phyloP scores from a whole-genome alignment of 192 early-diverging fungal genomes.

The Coemansia sp. region DNA sequence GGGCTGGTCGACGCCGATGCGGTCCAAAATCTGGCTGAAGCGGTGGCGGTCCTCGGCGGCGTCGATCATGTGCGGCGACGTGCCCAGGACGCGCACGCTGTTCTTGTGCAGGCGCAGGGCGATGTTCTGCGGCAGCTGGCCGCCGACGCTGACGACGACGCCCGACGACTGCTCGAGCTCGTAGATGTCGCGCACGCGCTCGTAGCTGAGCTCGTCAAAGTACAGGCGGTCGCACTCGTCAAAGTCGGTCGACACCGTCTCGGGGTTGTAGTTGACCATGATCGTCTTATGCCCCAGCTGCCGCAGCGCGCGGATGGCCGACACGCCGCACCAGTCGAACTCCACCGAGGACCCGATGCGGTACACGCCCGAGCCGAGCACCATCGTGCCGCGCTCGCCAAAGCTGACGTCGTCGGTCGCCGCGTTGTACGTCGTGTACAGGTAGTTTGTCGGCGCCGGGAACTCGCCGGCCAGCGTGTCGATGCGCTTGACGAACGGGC shows the following conservation, averaged over 20 bases:
- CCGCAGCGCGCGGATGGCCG: constrained; percentile 82
- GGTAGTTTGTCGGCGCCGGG: constrained; percentile 94
- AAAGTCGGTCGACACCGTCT: constrained; percentile 98
- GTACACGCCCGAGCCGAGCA: constrained; percentile 97
- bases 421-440: constrained; percentile 99
- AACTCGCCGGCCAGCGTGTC: constrained; percentile 97
- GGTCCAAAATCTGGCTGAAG: constrained; percentile 90
- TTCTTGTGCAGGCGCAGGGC: constrained; percentile 79
- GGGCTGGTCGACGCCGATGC: constrained; percentile 95
- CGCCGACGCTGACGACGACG: constrained; percentile 90
- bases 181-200: constrained; percentile 96
- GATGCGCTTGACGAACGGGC: constrained; percentile 92
- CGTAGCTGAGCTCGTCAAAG: constrained; percentile 94
- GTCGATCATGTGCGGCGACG: constrained; percentile 89
- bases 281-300: constrained; percentile 81
- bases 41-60: constrained; percentile 94
- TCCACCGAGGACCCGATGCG: constrained; percentile 97
- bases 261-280: constrained; percentile 99
- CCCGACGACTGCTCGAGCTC: constrained; percentile 84
- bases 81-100: constrained; percentile 88
- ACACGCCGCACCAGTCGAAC: constrained; percentile 93
- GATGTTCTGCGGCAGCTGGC: constrained; percentile 97
- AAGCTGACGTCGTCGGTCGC: constrained; percentile 84
- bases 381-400: constrained; percentile 90
- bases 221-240: constrained; percentile 99